Evolutionary conservation across 306 rosid genomes (phyloP).

Genomic region (Gastrolobium villosum): DNA sequence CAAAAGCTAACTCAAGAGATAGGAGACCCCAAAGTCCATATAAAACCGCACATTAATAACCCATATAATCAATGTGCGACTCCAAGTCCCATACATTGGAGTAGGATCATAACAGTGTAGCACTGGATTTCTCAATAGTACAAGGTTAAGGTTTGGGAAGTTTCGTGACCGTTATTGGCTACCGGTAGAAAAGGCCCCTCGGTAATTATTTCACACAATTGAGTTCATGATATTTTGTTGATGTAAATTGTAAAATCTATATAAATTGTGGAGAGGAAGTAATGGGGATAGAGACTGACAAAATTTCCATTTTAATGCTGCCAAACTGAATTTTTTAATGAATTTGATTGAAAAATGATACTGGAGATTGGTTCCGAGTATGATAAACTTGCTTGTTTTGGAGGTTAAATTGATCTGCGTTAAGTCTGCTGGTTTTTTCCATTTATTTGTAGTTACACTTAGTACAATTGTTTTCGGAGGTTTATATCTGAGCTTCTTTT

Average conservation of each 20-base stretch:
- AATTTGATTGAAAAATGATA: constrained; percentile 7
- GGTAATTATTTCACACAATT: constrained; percentile 15
- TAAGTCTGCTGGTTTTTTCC: constrained; percentile 6
- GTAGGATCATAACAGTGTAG: too few relatives aligned
- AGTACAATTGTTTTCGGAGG: constrained; percentile 5
- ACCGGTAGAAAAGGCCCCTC: neutral
- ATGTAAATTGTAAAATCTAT: constrained; percentile 10
- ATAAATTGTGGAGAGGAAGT: neutral
- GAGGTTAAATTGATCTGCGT: constrained; percentile 9
- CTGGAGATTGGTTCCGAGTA: constrained; percentile 19
- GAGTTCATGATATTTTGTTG: constrained; percentile 17
- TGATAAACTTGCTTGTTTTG: neutral
- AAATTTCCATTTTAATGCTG: constrained; percentile 23
- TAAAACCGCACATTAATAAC: too few relatives aligned
- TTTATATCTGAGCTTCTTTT: constrained; percentile 16
- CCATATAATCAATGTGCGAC: too few relatives aligned
- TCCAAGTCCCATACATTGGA: too few relatives aligned
- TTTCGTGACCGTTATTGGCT: constrained; percentile 5
- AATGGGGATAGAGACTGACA: neutral
- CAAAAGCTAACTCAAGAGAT: too few relatives aligned
- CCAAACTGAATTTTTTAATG: neutral
- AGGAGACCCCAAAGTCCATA: too few relatives aligned
- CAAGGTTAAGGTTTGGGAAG: constrained; percentile 2
- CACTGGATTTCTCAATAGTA: neutral
- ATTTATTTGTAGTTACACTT: neutral